Evolutionary conservation across 2,329 filamentous ascomycete species (phyloP).

Genomic region (Hypoxylon sp.): DNA sequence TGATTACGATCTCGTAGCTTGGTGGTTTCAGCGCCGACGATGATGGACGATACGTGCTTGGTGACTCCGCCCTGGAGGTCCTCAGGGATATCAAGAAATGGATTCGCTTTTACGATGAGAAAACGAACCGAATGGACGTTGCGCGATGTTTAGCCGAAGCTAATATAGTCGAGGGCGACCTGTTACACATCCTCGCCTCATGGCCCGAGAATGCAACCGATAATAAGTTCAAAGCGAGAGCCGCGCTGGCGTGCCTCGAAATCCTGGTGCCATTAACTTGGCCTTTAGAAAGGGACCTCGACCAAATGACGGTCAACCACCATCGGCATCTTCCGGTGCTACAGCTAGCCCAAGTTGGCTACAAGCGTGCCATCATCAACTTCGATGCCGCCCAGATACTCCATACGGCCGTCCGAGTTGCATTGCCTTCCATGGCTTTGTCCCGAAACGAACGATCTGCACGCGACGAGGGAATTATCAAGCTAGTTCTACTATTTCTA

Average conservation of each 20-base stretch:
- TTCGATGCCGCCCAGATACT: slow-evolving; percentile 84
- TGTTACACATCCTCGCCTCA: slow-evolving; percentile 87
- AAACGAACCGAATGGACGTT: slow-evolving; percentile 93
- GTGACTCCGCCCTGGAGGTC: slow-evolving; percentile 92
- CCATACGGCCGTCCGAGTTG: slow-evolving; percentile 83
- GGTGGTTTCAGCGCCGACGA: slow-evolving; percentile 86
- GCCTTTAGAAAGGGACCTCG: slow-evolving; percentile 85
- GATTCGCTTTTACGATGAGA: slow-evolving; percentile 95
- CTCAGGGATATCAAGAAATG: slow-evolving; percentile 95
- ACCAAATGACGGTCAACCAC: slow-evolving; percentile 91
- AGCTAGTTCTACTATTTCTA: slow-evolving; percentile 88
- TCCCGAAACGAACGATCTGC: slow-evolving; percentile 80
- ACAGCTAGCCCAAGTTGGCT: slow-evolving; percentile 87
- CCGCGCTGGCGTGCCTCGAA: slow-evolving; percentile 89
- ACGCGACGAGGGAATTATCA: slow-evolving; percentile 93
- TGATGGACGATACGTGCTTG: slow-evolving; percentile 86
- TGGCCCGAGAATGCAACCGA: slow-evolving; percentile 83
- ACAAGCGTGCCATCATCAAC: slow-evolving; percentile 91
- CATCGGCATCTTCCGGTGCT: slow-evolving; percentile 92
- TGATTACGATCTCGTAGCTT: slow-evolving; percentile 69
- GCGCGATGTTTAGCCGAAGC: slow-evolving; percentile 92
- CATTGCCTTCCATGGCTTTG: slow-evolving; percentile 87
- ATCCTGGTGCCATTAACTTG: slow-evolving; percentile 93
- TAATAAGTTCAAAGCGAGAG: slow-evolving; percentile 81
- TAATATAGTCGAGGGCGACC: slow-evolving; percentile 90